Base-by-base conservation (phyloP, 129 eudicot genomes). In the Saposhnikovia divaricata region DNA sequence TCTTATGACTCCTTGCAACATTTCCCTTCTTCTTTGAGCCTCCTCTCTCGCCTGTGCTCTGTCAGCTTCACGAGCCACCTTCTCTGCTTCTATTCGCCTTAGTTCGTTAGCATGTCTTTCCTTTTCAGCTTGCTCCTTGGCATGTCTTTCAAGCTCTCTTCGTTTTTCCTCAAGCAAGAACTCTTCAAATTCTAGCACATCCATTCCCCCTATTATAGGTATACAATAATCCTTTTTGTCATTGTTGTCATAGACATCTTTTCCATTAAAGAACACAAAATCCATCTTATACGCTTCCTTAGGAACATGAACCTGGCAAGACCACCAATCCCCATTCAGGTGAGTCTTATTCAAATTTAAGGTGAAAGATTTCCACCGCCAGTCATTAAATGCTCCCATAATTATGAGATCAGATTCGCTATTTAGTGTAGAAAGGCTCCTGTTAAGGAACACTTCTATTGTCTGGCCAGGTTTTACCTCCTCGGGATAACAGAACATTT, bases 271-370 rank as follows among this genome's bases (percentile, higher is more conserved):
- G 85, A 96, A 92, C 68, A 96, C 98, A 38, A 96, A 96, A 78
- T 92, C 92, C n/a, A 90, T 83, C 80, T 73, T 92, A 87, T 92
- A 96, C 78, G 99, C 98, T 88, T 96, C 97, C 61, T 85, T 86
- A 46, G 99, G 99, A 82, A 96, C 98, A 83, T 87, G 88, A 39
- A 96, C n/a, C 77, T 77, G 57, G 87, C 99, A 92, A 83, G 97
- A 90, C 99, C 99, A 96, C 99, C 99, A 96, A 82, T 90, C 98
- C 61, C 97, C 93, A 61, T 83, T 87, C 50, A 92, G 91, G 74
- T 84, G 71, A 45, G 88, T 88, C 88, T 90, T 92, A 74, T 86
- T 85, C 86, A 96, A 82, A 63, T 83, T 89, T 23, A 79, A 63
- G 72, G 92, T 90, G 84, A 96, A 96, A 68, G 97, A 92, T 85